phyloP scores from a whole-genome alignment of 1,284 basidiomycete genomes.

The Trichosporon asahii region DNA sequence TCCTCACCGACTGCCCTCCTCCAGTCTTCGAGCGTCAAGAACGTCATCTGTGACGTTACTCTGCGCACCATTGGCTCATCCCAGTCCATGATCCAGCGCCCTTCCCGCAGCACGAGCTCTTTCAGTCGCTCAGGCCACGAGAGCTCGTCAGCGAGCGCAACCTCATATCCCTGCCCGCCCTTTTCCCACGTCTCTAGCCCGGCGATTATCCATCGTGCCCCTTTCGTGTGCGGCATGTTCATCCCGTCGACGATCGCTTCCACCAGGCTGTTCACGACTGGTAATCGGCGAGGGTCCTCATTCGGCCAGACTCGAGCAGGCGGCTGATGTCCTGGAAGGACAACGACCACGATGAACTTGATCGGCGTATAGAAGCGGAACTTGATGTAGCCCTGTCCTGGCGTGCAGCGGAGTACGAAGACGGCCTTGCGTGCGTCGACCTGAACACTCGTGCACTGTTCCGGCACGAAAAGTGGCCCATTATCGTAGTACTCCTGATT shows the following conservation, averaged over 20 bases:
- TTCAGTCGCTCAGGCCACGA: not conserved
- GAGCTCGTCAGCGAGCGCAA: not conserved
- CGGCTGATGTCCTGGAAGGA: not conserved
- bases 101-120: not conserved
- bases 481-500: conserved; percentile 10
- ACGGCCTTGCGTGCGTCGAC: conserved; percentile 4
- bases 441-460: not conserved
- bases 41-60: not conserved
- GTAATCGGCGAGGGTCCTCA: not conserved
- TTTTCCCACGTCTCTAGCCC: not conserved
- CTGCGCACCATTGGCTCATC: not conserved
- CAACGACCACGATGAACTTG: not conserved
- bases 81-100: conserved; percentile 5
- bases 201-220: not conserved
- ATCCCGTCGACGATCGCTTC: not conserved
- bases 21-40: not conserved
- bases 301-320: not conserved
- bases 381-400: conserved; percentile 2
- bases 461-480: not conserved
- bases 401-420: not conserved
- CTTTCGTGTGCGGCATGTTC: not conserved
- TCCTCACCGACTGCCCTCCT: conserved; percentile 1
- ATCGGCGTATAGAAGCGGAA: not conserved
- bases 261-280: not conserved
- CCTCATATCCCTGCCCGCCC: not conserved